Evolutionary conservation across 345 rosid species (phyloP).

Genomic region (Melastoma malabathricum): DNA sequence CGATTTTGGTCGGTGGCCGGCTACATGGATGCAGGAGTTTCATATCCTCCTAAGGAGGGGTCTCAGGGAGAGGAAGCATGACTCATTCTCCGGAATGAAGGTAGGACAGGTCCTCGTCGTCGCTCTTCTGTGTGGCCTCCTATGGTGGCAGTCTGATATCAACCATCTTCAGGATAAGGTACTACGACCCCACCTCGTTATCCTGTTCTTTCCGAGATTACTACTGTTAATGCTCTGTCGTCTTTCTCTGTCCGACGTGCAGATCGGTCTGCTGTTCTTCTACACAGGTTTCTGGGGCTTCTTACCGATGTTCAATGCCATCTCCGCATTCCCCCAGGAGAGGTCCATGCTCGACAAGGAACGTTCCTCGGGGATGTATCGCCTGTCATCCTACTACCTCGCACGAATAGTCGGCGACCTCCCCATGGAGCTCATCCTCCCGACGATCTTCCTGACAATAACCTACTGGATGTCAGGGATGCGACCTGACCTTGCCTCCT

Average conservation of each 20-base stretch:
- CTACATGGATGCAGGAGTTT: conserved; percentile 56
- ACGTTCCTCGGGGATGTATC: conserved; percentile 71
- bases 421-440: conserved; percentile 66
- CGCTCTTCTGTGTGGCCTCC: conserved; percentile 20
- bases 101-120: conserved; percentile 23
- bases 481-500: conserved; percentile 19
- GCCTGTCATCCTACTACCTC: conserved; percentile 73
- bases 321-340: conserved; percentile 75
- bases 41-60: conserved; percentile 27
- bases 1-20: conserved; percentile 19
- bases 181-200: background rate
- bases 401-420: conserved; percentile 47
- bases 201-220: background rate
- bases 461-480: conserved; percentile 73
- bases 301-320: conserved; percentile 61
- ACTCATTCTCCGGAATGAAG: conserved; percentile 24
- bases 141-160: conserved; percentile 38
- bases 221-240: background rate
- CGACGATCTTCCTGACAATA: conserved; percentile 32
- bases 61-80: conserved; percentile 36
- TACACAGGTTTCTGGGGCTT: conserved; percentile 48
- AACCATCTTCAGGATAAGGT: conserved; percentile 60
- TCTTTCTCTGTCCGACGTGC: conserved; percentile 7
- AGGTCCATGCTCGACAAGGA: conserved; percentile 75
- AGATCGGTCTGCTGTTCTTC: conserved; percentile 75